These are phyloP conservation scores for Boletus subparvulus DNA, from an alignment of 768 basidiomycete species.

Conservation along the genomic window DNA sequence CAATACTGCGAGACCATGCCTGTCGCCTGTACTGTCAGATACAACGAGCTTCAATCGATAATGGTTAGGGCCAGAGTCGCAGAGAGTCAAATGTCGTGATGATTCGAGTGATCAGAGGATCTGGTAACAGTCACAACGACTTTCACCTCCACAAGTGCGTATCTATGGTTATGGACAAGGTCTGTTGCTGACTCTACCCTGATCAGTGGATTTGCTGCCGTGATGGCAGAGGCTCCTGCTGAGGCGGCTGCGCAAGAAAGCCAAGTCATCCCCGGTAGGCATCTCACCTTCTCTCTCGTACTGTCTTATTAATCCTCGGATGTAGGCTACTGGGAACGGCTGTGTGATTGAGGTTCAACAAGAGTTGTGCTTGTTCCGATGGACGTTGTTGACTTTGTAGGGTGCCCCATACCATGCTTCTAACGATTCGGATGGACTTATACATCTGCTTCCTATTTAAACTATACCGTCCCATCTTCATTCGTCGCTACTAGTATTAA, in stretches of 20 bases:
- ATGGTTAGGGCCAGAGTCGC: no score
- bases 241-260: constrained; percentile 7
- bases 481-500: no score
- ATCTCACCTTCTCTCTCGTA: neutral
- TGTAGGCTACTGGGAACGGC: constrained; percentile 6
- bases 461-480: no score
- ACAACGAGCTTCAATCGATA: no score
- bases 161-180: neutral
- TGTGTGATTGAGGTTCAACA: constrained; percentile 1
- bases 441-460: neutral
- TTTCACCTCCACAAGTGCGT: constrained; percentile 22
- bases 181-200: neutral
- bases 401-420: neutral
- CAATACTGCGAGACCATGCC: no score
- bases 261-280: constrained; percentile 11
- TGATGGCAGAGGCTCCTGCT: constrained; percentile 18
- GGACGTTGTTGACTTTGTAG: neutral
- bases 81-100: no score
- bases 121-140: constrained; percentile 19
- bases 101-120: no score
- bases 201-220: constrained; percentile 18
- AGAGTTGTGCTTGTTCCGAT: constrained; percentile 7
- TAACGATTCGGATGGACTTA: neutral
- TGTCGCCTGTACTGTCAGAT: no score
- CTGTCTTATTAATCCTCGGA: neutral